These are phyloP conservation scores for Hyphodiscus hymeniophilus DNA, from an alignment of 495 filamentous ascomycete genomes.

Conservation along the genomic window DNA sequence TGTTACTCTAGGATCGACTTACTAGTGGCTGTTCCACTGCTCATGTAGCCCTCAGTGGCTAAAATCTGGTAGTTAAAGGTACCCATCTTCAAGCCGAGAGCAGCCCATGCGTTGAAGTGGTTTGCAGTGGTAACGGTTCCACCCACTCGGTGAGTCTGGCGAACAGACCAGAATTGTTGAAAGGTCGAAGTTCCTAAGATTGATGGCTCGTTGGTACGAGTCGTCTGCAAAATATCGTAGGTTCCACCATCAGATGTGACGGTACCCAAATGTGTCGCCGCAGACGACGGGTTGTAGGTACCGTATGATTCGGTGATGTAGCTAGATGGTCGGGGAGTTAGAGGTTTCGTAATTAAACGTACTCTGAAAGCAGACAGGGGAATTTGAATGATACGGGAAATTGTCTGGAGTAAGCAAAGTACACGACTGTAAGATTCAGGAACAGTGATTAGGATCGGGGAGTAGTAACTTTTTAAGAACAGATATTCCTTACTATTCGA, in stretches of 20 bases:
- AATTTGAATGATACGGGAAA: no score
- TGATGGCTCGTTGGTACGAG: slow-evolving; percentile 50
- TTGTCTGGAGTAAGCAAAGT: no score
- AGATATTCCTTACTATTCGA: no score
- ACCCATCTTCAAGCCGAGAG: slow-evolving; percentile 28
- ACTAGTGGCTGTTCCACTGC: slow-evolving; percentile 25
- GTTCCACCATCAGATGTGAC: slow-evolving; percentile 49
- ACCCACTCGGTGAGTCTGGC: slow-evolving; percentile 37
- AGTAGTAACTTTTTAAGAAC: no score
- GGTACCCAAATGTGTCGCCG: slow-evolving; percentile 41
- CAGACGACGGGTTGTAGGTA: slow-evolving; percentile 45
- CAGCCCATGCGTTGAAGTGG: slow-evolving; percentile 32
- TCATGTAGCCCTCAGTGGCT: slow-evolving; percentile 42
- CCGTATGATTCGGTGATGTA: slow-evolving; percentile 50
- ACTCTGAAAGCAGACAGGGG: no score
- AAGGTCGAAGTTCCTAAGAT: slow-evolving; percentile 49
- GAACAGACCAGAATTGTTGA: slow-evolving; percentile 51
- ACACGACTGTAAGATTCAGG: no score
- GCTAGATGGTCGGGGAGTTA: no score
- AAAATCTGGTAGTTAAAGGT: slow-evolving; percentile 53
- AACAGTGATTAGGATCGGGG: no score
- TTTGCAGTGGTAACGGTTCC: slow-evolving; percentile 16
- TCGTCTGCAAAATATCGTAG: slow-evolving; percentile 56
- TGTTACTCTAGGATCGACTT: background rate
- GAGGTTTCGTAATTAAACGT: no score